These are phyloP conservation scores for Xerocomus brunneocitrinus DNA, from an alignment of 768 basidiomycete species.

Conservation along the genomic window DNA sequence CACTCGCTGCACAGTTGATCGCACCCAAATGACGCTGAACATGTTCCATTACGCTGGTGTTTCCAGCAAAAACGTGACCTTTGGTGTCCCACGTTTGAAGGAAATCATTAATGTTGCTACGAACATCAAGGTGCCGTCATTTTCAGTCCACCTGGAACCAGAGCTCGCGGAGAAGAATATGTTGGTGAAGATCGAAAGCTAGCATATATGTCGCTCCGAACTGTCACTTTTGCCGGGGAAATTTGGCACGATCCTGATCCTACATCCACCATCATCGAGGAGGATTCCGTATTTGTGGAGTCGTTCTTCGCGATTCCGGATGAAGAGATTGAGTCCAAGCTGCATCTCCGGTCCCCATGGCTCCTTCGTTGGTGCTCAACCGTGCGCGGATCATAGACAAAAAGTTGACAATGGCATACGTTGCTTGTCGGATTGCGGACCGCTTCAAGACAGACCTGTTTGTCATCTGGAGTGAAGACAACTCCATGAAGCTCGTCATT, in stretches of 20 bases:
- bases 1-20: conserved; percentile 95
- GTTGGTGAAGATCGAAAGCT: conserved; percentile 85
- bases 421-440: conserved; percentile 93
- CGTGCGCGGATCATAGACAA: conserved; percentile 97
- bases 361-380: conserved; percentile 91
- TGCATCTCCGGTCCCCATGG: conserved; percentile 94
- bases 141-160: conserved; percentile 81
- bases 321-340: conserved; percentile 87
- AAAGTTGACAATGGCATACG: conserved; percentile 88
- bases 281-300: conserved; percentile 93
- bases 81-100: conserved; percentile 98
- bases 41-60: conserved; percentile 99
- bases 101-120: conserved; percentile 99
- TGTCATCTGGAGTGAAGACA: conserved; percentile 98
- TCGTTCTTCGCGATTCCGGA: conserved; percentile 99
- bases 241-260: conserved; percentile 98
- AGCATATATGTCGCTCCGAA: conserved; percentile 89
- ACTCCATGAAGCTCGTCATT: conserved; percentile 93
- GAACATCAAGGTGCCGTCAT: conserved; percentile 96
- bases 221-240: conserved; percentile 91
- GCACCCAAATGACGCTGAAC: conserved; percentile 99
- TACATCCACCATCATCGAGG: conserved; percentile 89
- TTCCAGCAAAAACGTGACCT: conserved; percentile 98
- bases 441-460: conserved; percentile 95
- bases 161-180: conserved; percentile 56